Percentiles rank a stretch among this genome's conserved stretches.
Evolutionary conservation across 2,329 filamentous ascomycete species (phyloP).

Genomic region (Xylaria sp.): DNA sequence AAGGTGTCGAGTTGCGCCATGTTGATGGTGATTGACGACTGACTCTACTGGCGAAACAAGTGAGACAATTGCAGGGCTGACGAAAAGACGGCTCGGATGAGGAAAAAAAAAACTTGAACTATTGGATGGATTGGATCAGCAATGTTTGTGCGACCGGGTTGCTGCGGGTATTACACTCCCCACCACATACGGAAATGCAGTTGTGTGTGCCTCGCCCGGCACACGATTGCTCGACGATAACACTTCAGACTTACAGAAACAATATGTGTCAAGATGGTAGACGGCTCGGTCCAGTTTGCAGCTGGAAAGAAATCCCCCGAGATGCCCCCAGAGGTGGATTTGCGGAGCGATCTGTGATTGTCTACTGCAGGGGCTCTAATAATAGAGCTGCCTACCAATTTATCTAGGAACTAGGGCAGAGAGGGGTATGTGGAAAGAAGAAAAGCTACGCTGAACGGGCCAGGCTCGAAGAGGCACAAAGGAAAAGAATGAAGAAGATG

Average conservation of each 20-base stretch:
- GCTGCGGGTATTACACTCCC: constrained; percentile 1
- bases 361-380: constrained; percentile 30
- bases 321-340: constrained; percentile 24
- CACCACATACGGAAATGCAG: constrained; percentile 4
- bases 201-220: constrained; percentile 13
- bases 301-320: constrained; percentile 16
- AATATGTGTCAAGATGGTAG: constrained; percentile 11
- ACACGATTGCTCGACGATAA: constrained; percentile 1
- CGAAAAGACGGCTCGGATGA: neutral
- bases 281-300: constrained; percentile 11
- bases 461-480: constrained; percentile 27
- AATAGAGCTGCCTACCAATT: constrained; percentile 18
- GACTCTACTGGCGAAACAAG: constrained; percentile 19
- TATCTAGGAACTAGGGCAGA: constrained; percentile 10
- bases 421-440: constrained; percentile 28
- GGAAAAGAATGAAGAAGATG: constrained; percentile 3
- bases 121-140: constrained; percentile 22
- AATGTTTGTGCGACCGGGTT: constrained; percentile 25
- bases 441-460: constrained; percentile 23
- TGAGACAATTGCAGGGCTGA: constrained; percentile 12
- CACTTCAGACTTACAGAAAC: constrained; percentile 27
- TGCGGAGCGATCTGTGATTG: constrained; percentile 26
- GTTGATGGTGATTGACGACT: constrained; percentile 48
- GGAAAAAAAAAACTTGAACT: constrained; percentile 1
- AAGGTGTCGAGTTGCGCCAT: constrained; percentile 98